Conservation (phyloP, 225 moss, liverwort and hornwort genomes). For the Takakia lepidozioides region DNA sequence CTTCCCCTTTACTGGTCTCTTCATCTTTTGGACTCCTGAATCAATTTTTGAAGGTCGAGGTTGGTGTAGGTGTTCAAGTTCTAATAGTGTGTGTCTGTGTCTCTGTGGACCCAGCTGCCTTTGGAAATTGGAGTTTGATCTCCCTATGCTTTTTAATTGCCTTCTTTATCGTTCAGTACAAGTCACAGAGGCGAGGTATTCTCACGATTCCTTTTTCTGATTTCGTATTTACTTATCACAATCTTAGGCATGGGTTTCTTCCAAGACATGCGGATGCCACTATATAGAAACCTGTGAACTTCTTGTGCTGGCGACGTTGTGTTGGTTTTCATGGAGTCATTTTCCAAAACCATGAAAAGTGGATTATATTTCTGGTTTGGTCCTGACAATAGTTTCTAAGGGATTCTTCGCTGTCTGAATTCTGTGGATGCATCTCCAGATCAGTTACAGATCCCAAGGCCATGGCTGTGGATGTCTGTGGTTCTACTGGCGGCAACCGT, state of each 20-base stretch:
- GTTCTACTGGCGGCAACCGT: conserved; percentile 71
- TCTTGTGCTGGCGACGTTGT: too few relatives aligned
- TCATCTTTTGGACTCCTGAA: not conserved
- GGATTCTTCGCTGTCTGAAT: too few relatives aligned
- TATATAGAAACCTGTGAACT: too few relatives aligned
- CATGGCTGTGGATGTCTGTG: conserved; percentile 82
- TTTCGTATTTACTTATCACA: not conserved
- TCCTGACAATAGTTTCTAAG: too few relatives aligned
- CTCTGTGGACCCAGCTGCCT: conserved; percentile 44
- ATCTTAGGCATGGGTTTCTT: too few relatives aligned
- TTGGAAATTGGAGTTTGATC: conserved; percentile 90
- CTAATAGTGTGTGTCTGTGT: not conserved
- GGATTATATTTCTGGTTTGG: too few relatives aligned
- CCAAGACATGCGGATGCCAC: too few relatives aligned
- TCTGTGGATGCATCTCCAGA: conserved; percentile 14
- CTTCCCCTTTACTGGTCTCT: not conserved
- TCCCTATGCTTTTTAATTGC: conserved; percentile 79
- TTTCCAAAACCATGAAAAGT: too few relatives aligned
- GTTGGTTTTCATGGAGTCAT: too few relatives aligned
- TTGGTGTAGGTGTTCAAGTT: too few relatives aligned
- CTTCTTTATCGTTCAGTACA: conserved; percentile 83
- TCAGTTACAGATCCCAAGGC: conserved; percentile 39
- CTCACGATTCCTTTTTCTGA: not conserved
- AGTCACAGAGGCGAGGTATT: conserved; percentile 64
- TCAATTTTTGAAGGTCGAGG: too few relatives aligned